phyloP scores from a whole-genome alignment of 2,329 filamentous ascomycete genomes.

The Dactylellina drechsleri region DNA sequence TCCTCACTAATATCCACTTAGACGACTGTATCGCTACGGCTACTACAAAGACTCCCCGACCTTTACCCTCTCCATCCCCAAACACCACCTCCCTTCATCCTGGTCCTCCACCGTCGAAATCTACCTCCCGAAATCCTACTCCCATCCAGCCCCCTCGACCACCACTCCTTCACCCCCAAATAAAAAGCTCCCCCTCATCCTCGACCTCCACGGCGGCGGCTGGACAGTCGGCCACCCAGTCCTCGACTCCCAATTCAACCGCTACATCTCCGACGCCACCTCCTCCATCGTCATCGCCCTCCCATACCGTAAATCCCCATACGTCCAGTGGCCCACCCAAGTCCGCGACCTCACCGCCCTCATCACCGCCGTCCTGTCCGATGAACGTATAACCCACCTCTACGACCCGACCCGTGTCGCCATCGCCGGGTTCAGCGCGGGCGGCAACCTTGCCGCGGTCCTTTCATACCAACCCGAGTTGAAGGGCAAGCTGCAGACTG shows the following conservation, averaged over 20 bases:
- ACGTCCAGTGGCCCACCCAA: slow-evolving; percentile 63
- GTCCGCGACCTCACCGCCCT: slow-evolving; percentile 65
- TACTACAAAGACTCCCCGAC: slow-evolving; percentile 43
- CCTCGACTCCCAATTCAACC: slow-evolving; percentile 66
- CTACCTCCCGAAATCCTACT: slow-evolving; percentile 39
- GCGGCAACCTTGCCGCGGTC: slow-evolving; percentile 63
- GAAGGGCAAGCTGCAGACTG: slow-evolving; percentile 28
- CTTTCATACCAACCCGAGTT: slow-evolving; percentile 29
- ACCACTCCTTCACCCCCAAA: background rate
- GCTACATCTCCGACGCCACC: slow-evolving; percentile 62
- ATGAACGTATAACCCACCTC: slow-evolving; percentile 61
- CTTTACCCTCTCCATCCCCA: slow-evolving; percentile 32
- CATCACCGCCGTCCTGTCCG: slow-evolving; percentile 63
- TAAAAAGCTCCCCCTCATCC: slow-evolving; percentile 62
- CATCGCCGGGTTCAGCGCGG: slow-evolving; percentile 67
- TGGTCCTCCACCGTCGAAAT: slow-evolving; percentile 37
- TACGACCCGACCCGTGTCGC: slow-evolving; percentile 64
- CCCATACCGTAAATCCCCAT: slow-evolving; percentile 66
- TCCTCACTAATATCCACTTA: background rate
- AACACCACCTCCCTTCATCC: slow-evolving; percentile 32
- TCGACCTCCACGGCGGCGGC: slow-evolving; percentile 68
- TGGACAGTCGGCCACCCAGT: slow-evolving; percentile 64
- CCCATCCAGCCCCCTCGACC: slow-evolving; percentile 5
- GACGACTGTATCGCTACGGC: slow-evolving; percentile 35
- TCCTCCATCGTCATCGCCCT: slow-evolving; percentile 65